Evolutionary conservation across 2,329 filamentous ascomycete genomes (phyloP), one percentile per base, ranked within the genome.

Genomic region (Aureobasidium pullulans): DNA sequence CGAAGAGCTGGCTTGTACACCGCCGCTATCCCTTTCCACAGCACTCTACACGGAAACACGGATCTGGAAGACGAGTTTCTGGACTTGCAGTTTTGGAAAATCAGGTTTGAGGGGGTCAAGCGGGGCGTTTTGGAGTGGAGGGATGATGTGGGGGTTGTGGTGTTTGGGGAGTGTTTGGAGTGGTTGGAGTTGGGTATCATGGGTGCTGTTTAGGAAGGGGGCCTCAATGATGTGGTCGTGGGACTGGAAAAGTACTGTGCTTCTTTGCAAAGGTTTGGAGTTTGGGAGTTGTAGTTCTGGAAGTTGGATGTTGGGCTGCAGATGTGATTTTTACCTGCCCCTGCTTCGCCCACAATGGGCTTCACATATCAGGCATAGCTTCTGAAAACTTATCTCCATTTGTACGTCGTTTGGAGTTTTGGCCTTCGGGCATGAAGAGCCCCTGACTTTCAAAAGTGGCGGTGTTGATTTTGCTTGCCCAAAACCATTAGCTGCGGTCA

Each of bases 51-150:
- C 2, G 11, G 4, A 1, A 11, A 16, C 4, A 6, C 23, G 2
- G 49, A 52, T 29, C 5, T 15, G 1, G n/a, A 19, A 2, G 49
- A 52, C 15, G 49, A 52, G 2, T 52, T 52, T 13, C 1, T 40
- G 34, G 49, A 52, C 1, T 8, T 52, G 36, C 49, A 52, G 49
- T 40, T 11, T 16, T 52, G 49, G 49, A 39, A 31, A 3, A 37
- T 16, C 15, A 29, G 15, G 23, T 29, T 52, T 42, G 49, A 52
- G 49, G 15, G 23, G 9, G 13, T n/a, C 32, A 36, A 16, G 13
- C 1, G 0, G 1, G 47, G 37, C n/a, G 32, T 19, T 3, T 4
- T 4, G 36, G 36, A n/a, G 13, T 29, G 34, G 19, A 52, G 9
- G 3, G 6, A 11, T 2, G 49, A 40, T 7, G 34, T 52, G 13